Base-by-base conservation (phyloP, 116 monocot species). In the Trichopus zeylanicus region DNA sequence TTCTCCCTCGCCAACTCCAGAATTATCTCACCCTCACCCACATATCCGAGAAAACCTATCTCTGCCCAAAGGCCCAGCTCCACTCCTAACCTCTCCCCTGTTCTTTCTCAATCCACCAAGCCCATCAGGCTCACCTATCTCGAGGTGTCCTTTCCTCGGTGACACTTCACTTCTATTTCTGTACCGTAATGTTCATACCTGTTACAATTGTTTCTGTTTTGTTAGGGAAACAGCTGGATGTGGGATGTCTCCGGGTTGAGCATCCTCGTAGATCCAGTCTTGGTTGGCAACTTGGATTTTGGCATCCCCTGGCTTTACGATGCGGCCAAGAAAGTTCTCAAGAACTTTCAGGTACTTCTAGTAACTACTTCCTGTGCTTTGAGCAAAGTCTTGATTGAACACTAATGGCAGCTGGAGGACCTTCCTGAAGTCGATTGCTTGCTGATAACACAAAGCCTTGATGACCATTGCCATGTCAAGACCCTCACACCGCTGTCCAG, bases 231-330 rank as follows among this genome's bases (percentile, higher is more conserved):
- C 46, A 84, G 97, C 67, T 97, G 97, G 97, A 35, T 97, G 62
- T 97, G 91, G 97, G 70, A 79, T 56, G 69, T 88, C 51, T 70
- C 67, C 1, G 85, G 85, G 30, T n/a, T 88, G 26, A 82, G 64
- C 28, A 67, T 91, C 35, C 61, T 98, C 60, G 91, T 98, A 16
- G 97, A 98, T 72, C 97, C 97, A 16, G 69, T 98, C 25, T 59
- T 98, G 39, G 88, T 88, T 31, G 97, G 97, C 32, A 91, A 91
- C 67, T 75, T 97, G 67, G 97, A 97, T 71, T 97, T 91, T 59
- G 91, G 97, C 0, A 48, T 79, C 1, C 97, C 97, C 0, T 91
- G 84, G 91, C 74, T 91, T n/a, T 98, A 77, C 42, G 85, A 98
- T 65, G 91, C 70, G 6, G 72, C 85, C 8, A 91, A 91, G 80